Percentiles rank a stretch among this genome's conserved stretches.
phyloP scores from a whole-genome alignment of 495 filamentous ascomycete genomes.

The Jackrogersella minutella region DNA sequence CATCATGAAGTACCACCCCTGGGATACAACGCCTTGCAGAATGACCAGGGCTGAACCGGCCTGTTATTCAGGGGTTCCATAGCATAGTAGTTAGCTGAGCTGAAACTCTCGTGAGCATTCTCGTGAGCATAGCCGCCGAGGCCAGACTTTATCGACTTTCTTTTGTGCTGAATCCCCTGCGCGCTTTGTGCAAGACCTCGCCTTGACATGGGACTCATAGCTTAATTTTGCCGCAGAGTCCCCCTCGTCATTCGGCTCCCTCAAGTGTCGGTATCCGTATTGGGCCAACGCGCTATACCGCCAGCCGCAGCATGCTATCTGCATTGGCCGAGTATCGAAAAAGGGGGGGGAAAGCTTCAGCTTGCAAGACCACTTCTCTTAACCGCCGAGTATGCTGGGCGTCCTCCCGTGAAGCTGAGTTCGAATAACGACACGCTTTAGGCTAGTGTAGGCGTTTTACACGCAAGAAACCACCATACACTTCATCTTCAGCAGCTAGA shows the following conservation, averaged over 20 bases:
- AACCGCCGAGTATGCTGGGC: not conserved
- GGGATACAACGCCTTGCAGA: no score
- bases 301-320: not conserved
- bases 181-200: not conserved
- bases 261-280: constrained; percentile 8
- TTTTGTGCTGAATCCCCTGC: no score
- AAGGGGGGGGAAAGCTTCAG: not conserved
- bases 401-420: not conserved
- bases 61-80: no score
- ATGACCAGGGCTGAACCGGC: no score
- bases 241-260: not conserved
- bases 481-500: not conserved
- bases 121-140: no score
- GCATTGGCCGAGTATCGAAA: not conserved
- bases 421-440: not conserved
- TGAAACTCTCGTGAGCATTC: no score
- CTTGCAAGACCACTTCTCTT: not conserved
- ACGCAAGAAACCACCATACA: not conserved
- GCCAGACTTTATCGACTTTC: no score
- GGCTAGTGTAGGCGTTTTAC: not conserved
- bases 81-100: no score
- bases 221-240: not conserved
- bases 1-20: no score
- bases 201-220: not conserved
- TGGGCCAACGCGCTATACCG: not conserved